These are phyloP conservation scores for Marasmius tenuissimus DNA, from an alignment of 1,284 basidiomycete species.

Conservation along the genomic window DNA sequence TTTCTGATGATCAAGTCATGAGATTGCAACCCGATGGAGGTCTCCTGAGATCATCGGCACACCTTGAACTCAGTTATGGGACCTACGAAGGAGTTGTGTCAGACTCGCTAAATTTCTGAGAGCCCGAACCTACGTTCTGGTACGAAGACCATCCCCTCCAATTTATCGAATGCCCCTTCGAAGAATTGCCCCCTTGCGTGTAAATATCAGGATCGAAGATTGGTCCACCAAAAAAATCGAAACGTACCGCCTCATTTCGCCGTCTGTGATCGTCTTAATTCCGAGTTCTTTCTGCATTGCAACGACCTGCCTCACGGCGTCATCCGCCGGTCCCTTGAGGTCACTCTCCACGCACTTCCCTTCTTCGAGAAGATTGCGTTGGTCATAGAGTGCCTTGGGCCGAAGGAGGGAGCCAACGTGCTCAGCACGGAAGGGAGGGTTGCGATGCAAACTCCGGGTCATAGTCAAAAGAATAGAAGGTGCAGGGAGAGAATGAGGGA, in stretches of 20 bases:
- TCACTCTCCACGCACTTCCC: conserved; percentile 40
- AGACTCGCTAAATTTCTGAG: conserved; percentile 7
- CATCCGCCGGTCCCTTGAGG: conserved; percentile 50
- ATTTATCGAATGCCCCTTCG: conserved; percentile 60
- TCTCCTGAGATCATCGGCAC: not conserved
- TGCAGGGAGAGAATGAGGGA: not conserved
- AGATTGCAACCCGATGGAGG: not conserved
- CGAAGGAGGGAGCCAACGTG: conserved; percentile 64
- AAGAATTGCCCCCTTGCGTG: conserved; percentile 51
- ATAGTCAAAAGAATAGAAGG: conserved; percentile 11
- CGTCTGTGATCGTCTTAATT: conserved; percentile 60
- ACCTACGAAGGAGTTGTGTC: conserved; percentile 23
- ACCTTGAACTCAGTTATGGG: conserved; percentile 45
- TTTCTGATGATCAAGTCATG: conserved; percentile 26
- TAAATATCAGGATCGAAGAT: conserved; percentile 5
- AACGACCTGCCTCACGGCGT: conserved; percentile 52
- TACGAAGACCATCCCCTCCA: conserved; percentile 62
- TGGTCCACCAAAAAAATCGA: not conserved
- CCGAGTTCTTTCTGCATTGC: conserved; percentile 50
- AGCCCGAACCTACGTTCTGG: conserved; percentile 44
- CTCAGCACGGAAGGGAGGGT: conserved; percentile 53
- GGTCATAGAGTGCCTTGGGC: conserved; percentile 48
- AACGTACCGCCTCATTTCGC: conserved; percentile 49
- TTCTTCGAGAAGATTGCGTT: conserved; percentile 41
- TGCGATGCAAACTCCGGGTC: conserved; percentile 22